Evolutionary conservation across 306 rosid species (phyloP).

Genomic region (Ammopiptanthus mongolicus): DNA sequence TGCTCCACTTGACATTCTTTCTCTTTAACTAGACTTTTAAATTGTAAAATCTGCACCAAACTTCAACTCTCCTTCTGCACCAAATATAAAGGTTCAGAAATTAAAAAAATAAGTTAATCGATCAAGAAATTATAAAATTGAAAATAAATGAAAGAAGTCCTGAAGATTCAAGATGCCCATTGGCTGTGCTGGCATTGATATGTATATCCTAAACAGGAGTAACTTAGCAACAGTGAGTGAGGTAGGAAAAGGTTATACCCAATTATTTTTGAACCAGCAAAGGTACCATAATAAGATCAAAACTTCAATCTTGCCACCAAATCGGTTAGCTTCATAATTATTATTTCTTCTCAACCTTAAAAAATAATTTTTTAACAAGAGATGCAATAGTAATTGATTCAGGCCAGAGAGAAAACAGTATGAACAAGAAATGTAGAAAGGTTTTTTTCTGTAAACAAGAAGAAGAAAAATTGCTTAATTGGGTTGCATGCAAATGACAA

Average conservation of each 20-base stretch:
- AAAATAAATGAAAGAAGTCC: neutral
- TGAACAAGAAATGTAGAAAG: neutral
- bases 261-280: neutral
- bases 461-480: neutral
- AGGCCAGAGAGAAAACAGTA: neutral
- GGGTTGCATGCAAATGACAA: neutral
- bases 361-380: neutral
- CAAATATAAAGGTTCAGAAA: neutral
- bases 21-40: conserved; percentile 9
- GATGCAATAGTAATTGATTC: neutral
- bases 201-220: neutral
- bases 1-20: conserved; percentile 57
- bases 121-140: neutral
- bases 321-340: neutral
- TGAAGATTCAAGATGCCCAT: conserved; percentile 4
- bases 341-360: neutral
- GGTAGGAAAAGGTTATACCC: neutral
- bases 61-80: neutral
- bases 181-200: neutral
- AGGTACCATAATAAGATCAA: neutral
- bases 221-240: neutral
- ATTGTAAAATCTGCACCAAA: conserved; percentile 12
- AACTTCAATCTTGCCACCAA: neutral
- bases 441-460: neutral
- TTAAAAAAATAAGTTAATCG: neutral